Evolutionary conservation across 805 yeast species (phyloP), one percentile per base, ranked within the genome.

Genomic region (Ogataea glucozyma): DNA sequence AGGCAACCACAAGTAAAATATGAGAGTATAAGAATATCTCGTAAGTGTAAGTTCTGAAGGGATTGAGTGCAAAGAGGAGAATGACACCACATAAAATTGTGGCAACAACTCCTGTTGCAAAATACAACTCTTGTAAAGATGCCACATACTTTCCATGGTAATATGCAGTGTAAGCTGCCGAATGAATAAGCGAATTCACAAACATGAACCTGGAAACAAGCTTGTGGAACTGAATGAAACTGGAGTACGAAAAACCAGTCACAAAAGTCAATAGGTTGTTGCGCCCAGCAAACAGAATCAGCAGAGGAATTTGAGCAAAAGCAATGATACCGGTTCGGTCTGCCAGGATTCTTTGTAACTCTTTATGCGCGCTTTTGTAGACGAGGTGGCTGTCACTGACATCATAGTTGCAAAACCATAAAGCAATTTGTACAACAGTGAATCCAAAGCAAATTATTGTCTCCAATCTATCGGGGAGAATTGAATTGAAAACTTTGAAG

Each of bases 1-100:
- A 80, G 6, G 71, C 45, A 4, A 71, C 61, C 4, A 80, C 88
- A 32, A 83, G 56, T 1, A 73, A 43, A 38, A 83, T 75, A 56
- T 86, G 95, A 11, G 71, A 38, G n/a, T 72, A 53, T 24, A 82
- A 58, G 62, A 86, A 82, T 6, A 70, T 43, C 56, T 87, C 95
- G 62, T 87, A 87, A 37, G 62, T 60, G 37, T 58, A 53, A 26
- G 67, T 69, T 60, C 93, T 73, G 48, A 85, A 58, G 14, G 69
- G 57, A 41, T 73, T 73, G 39, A 73, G 53, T 2, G 84, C 75
- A 44, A 75, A 81, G 47, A 76, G 56, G 34, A 73, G 45, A 20
- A 83, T 58, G 1, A 74, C 31, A 4, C 73, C 71, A 31, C 72
- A 64, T 4, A 72, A 44, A 37, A 64, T 61, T 3, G 78, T 68